Evolutionary conservation across 768 basidiomycete genomes (phyloP), one percentile per base, ranked within the genome.

Genomic region (Boletellus ananas): DNA sequence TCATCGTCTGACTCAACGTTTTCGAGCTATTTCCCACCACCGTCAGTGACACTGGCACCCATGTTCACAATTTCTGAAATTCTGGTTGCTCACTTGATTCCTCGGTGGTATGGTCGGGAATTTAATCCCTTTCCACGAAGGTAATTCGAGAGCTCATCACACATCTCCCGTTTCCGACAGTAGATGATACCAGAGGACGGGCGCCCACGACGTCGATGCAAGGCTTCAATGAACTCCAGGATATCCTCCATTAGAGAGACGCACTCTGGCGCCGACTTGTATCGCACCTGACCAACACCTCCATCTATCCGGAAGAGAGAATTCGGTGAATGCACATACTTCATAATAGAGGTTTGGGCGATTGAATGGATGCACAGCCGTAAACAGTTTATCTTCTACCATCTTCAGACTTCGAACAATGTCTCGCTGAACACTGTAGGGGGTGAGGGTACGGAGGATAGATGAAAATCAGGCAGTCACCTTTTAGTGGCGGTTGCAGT

Each of bases 271-370:
- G 73, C 73, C 0, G 79, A 73, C 34, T 80, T 66, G 57, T 89
- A 89, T 31, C 80, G 79, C 51, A 89, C 76, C 86, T 88, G 54
- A 16, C 40, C 6, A 20, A 31, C 18, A 25, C 10, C 16, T 17
- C 6, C 9, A 0, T 44, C 23, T n/a, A 27, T 6, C 31, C 7
- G 42, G 12, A 36, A 20, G 23, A 34, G 16, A 7, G 50, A 4
- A 41, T 21, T 7, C 3, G 18, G 16, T 12, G 37, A 25, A 43
- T 18, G 29, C 29, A 29, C 62, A 8, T 16, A 85, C 90, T 71
- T 94, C 90, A 53, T 94, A 93, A 62, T 78, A 93, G 2, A 93
- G 73, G 63, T 92, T 92, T 4, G 70, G 60, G 4, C 90, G 76
- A 58, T 93, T 94, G 68, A 91, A 92, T 0, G 88, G 89, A 60